Evolutionary conservation across 2,329 filamentous ascomycete genomes (phyloP).

Genomic region (Parastagonospora avenae): DNA sequence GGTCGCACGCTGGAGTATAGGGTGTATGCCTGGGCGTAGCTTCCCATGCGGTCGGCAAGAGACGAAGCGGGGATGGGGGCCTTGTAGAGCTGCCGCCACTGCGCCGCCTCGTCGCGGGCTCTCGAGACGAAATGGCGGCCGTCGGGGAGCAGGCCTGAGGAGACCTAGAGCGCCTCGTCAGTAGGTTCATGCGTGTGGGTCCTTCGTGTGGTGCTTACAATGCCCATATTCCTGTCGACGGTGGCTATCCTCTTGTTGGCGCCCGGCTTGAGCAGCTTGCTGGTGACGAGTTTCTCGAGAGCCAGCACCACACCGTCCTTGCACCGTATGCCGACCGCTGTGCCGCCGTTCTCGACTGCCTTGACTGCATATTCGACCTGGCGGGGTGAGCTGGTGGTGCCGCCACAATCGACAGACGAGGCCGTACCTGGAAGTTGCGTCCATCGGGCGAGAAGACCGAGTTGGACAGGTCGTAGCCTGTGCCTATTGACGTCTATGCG

Average conservation of each 20-base stretch:
- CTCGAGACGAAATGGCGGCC: constrained; percentile 93
- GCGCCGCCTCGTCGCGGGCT: constrained; percentile 89
- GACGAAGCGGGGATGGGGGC: constrained; percentile 87
- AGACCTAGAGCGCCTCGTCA: constrained; percentile 67
- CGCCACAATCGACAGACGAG: neutral
- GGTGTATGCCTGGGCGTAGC: constrained; percentile 96
- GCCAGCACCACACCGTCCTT: constrained; percentile 96
- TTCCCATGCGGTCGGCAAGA: constrained; percentile 89
- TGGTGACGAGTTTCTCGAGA: constrained; percentile 93
- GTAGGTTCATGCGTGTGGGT: neutral
- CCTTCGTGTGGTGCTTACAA: constrained; percentile 63
- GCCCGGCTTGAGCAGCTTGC: constrained; percentile 91
- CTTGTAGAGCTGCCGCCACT: constrained; percentile 94
- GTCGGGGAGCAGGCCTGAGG: constrained; percentile 91
- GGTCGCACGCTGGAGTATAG: constrained; percentile 96
- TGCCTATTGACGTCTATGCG: constrained; percentile 94
- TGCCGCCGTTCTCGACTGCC: constrained; percentile 97
- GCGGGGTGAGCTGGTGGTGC: constrained; percentile 12
- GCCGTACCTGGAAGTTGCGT: constrained; percentile 88
- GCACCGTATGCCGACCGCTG: constrained; percentile 93
- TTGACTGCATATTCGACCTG: constrained; percentile 95
- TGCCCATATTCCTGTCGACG: constrained; percentile 89
- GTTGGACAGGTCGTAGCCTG: constrained; percentile 98
- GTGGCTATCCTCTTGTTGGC: constrained; percentile 98
- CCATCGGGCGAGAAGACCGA: constrained; percentile 99